Evolutionary conservation across 106 monocot genomes (phyloP), one percentile per base, ranked within the genome.

Genomic region (Amphibolis antarctica): DNA sequence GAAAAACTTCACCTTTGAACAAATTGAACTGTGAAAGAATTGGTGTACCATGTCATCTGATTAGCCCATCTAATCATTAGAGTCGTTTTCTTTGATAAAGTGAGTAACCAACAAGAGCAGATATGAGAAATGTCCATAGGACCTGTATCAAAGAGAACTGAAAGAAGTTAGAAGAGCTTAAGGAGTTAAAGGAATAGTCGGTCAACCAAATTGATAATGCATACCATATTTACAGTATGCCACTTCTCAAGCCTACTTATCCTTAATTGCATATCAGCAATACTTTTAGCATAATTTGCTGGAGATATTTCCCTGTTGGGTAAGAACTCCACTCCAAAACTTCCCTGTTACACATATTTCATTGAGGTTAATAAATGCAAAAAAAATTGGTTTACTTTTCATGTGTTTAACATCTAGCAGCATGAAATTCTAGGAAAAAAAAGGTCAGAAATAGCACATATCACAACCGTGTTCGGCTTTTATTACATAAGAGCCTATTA

Each of bases 101-200:
- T 11, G 89, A 78, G 71, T 94, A 94, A 63, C 94, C 89, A 60
- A 94, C 75, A 60, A 94, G 61, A 44, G 83, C 84, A 28, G 89
- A 94, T 68, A 89, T 62, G 20, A 94, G 76, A 70, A 89, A 71
- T 23, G 94, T 94, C 94, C 94, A 94, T 28, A 94, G 66, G 59
- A 89, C 83, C 94, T 94, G 75, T 48, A 44, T n/a, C 6, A 59
- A 11, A 0, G 63, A 5, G 63, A 63, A n/a, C 36, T 29, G 17
- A 44, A 48, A 28, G 58, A 57, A 0, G 1, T 18, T 28, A 15
- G n/a, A 42, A 53, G 3, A 12, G 6, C 7, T 15, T 10, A 10
- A 24, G 5, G 19, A 0, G n/a, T 11, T 13, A n/a, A n/a, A n/a
- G n/a, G n/a, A n/a, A n/a, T 52, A 6, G 5, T 11, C 5, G 27